Evolutionary conservation across 495 filamentous ascomycete genomes (phyloP), one percentile per base, ranked within the genome.

Genomic region (Lichina pygmaea): DNA sequence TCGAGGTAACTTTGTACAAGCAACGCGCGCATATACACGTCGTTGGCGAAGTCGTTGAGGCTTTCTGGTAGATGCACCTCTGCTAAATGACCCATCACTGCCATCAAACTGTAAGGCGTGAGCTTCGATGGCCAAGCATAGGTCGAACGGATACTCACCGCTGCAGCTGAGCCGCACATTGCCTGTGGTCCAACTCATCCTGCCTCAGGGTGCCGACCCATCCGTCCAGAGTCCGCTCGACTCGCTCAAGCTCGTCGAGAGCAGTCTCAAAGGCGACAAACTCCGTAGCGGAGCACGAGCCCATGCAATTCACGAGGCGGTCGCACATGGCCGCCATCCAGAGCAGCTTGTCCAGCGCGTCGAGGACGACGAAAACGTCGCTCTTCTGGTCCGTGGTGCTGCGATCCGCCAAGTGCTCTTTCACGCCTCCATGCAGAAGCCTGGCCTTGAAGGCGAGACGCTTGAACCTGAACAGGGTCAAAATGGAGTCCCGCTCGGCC

Each of bases 201-300:
- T 73, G 73, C 49, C 80, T 75, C 43, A 93, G 54, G 3, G 66
- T 68, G 38, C 94, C 85, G 50, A 95, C 76, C 77, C 86, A 94
- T 32, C 71, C 72, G 52, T 93, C 91, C 37, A 95, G 59, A 0
- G 81, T 81, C 34, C 83, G 66, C 59, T 97, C 89, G 11, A 95
- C 84, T 3, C 86, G 86, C 55, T 93, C 85, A 50, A 95, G 65
- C 54, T 95, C 89, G 52, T 86, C 82, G 41, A 86, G 56, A 7
- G 85, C 77, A 32, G 69, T 74, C 51, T 81, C 77, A 50, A 78
- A 81, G 48, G 62, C 70, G 41, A 61, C 65, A 57, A 95, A 95
- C 49, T 79, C 67, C 47, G 84, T 79, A 2, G 78, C 57, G 6
- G 74, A 73, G 58, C 81, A 92, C 46, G 69, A 67, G 49, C 65